Conservation (phyloP, 345 rosid genomes). For the Pistacia integerrima region DNA sequence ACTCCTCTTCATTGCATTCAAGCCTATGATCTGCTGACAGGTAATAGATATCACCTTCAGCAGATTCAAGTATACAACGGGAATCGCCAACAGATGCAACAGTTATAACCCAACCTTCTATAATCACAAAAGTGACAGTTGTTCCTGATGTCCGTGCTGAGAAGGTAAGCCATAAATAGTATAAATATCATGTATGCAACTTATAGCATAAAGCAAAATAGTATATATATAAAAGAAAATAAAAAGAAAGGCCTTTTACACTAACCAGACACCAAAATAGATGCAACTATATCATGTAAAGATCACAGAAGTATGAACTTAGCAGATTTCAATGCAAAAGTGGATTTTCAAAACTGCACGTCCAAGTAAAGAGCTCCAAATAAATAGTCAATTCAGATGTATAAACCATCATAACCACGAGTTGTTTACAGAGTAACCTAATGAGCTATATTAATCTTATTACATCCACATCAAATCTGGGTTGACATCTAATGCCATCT, state of each 20-base stretch:
- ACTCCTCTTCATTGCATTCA: conserved; percentile 94
- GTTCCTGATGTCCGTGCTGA: conserved; percentile 92
- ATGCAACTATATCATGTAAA: not conserved
- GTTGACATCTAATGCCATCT: not conserved
- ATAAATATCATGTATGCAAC: not conserved
- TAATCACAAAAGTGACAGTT: conserved; percentile 87
- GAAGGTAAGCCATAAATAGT: conserved; percentile 13
- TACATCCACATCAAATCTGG: not conserved
- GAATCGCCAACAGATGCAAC: conserved; percentile 99
- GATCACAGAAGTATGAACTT: not conserved
- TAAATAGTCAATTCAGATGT: not conserved
- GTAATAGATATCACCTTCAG: conserved; percentile 86
- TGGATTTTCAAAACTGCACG: not conserved
- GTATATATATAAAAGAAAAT: too few species aligned
- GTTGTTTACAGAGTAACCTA: not conserved
- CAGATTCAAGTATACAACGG: conserved; percentile 93
- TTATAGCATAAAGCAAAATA: not conserved
- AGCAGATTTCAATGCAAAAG: not conserved
- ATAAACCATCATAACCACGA: not conserved
- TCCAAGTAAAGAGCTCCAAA: not conserved
- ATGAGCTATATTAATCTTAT: not conserved
- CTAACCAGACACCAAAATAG: not conserved
- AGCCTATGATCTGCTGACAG: conserved; percentile 98
- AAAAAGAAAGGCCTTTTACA: too few species aligned
- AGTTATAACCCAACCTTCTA: conserved; percentile 90